Percentiles rank a stretch among this genome's conserved stretches.
Conservation (phyloP, 805 yeast genomes). For the Saturnispora besseyi region DNA sequence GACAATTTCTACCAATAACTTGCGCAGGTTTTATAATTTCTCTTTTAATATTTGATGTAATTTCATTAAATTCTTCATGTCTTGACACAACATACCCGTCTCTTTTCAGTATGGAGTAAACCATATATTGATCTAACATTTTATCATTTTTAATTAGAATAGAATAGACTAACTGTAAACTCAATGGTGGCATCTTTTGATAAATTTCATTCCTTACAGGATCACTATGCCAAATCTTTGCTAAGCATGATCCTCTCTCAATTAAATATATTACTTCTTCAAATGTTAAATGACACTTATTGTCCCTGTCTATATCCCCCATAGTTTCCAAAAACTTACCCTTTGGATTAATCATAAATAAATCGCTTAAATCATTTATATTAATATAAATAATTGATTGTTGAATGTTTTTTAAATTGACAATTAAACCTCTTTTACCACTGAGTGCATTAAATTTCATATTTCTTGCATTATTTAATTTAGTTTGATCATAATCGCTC, state of each 20-base stretch:
- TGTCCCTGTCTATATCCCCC: constrained; percentile 49
- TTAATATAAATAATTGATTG: constrained; percentile 22
- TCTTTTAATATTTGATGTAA: neutral
- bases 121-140: constrained; percentile 47
- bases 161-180: constrained; percentile 57
- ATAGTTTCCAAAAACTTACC: constrained; percentile 70
- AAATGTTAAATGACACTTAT: constrained; percentile 40
- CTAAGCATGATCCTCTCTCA: constrained; percentile 61
- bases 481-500: constrained; percentile 23
- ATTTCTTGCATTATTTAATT: constrained; percentile 44
- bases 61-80: constrained; percentile 12
- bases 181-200: constrained; percentile 33
- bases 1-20: constrained; percentile 2
- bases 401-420: constrained; percentile 16
- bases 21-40: neutral
- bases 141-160: constrained; percentile 32
- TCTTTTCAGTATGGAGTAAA: constrained; percentile 66
- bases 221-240: constrained; percentile 17
- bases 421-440: constrained; percentile 37
- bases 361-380: constrained; percentile 5
- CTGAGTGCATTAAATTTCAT: constrained; percentile 67
- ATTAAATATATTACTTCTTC: constrained; percentile 71
- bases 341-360: constrained; percentile 38
- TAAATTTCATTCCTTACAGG: constrained; percentile 21
- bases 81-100: constrained; percentile 62